Conservation (phyloP, 163 green algal genomes). For the Prototheca wickerhamii region DNA sequence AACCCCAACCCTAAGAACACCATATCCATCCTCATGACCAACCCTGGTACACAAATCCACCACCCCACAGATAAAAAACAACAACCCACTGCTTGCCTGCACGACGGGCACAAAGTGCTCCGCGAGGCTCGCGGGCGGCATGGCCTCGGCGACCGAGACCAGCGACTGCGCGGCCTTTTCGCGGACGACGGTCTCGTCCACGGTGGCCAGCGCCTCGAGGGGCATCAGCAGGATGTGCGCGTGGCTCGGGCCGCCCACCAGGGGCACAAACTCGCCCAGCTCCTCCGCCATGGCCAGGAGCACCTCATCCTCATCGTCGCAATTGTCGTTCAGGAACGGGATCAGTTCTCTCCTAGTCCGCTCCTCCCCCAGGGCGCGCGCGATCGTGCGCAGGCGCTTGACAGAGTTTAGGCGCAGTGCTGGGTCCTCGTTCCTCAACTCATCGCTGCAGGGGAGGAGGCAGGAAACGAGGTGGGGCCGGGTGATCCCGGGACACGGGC, state of each 20-base stretch:
- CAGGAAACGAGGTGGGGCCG: background rate
- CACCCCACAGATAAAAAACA: background rate
- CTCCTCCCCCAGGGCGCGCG: conserved; percentile 89
- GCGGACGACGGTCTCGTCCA: conserved; percentile 97
- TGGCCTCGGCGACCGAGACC: conserved; percentile 62
- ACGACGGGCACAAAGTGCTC: conserved; percentile 82
- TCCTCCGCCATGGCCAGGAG: conserved; percentile 94
- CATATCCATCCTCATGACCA: background rate
- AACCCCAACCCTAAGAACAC: too few species aligned
- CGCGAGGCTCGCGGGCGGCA: conserved; percentile 57
- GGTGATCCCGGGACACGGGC: conserved; percentile 1
- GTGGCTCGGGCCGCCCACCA: conserved; percentile 80
- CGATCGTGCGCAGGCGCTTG: conserved; percentile 84
- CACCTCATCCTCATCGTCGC: conserved; percentile 36
- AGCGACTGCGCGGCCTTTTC: conserved; percentile 89
- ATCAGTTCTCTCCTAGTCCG: conserved; percentile 93
- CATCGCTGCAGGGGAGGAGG: conserved; percentile 58
- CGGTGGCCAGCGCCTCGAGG: conserved; percentile 84
- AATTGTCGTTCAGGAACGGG: conserved; percentile 85
- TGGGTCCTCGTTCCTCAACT: conserved; percentile 93
- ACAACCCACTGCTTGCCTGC: conserved; percentile 43
- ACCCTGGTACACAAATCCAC: background rate
- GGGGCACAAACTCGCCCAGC: conserved; percentile 88
- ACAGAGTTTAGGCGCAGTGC: conserved; percentile 89
- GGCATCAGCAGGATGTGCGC: conserved; percentile 75